These are phyloP conservation scores for Xylaria bambusicola DNA, from an alignment of 495 filamentous ascomycete species.

Conservation along the genomic window DNA sequence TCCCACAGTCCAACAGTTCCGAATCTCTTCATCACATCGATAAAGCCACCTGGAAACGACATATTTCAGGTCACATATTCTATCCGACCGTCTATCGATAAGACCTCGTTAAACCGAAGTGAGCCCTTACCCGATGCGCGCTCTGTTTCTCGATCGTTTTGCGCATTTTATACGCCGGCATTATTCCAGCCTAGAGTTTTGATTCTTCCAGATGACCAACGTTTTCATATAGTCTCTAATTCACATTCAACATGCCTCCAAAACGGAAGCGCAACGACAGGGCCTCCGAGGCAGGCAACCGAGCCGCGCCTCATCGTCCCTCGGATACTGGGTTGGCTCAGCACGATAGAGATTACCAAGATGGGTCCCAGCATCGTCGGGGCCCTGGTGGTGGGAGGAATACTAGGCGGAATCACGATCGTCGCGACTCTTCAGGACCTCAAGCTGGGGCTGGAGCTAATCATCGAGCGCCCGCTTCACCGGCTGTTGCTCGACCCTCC, in stretches of 20 bases:
- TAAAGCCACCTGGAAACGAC: not conserved
- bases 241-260: constrained; percentile 44
- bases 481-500: constrained; percentile 42
- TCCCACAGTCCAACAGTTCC: not conserved
- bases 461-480: constrained; percentile 39
- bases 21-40: not conserved
- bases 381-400: constrained; percentile 43
- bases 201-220: constrained; percentile 28
- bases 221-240: constrained; percentile 19
- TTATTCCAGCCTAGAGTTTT: constrained; percentile 2
- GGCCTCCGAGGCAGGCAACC: constrained; percentile 45
- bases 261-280: constrained; percentile 58
- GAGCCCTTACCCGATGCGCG: constrained; percentile 9
- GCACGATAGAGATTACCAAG: constrained; percentile 50
- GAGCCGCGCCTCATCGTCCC: constrained; percentile 57
- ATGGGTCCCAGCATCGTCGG: constrained; percentile 34
- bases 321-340: constrained; percentile 49
- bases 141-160: constrained; percentile 1
- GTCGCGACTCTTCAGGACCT: constrained; percentile 45
- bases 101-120: not conserved
- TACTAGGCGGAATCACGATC: constrained; percentile 38
- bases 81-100: not conserved
- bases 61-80: not conserved
- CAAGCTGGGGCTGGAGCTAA: constrained; percentile 16
- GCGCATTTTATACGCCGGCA: constrained; percentile 7